These are phyloP conservation scores for Detonula confervacea DNA, from an alignment of 352 stramenopile genomes.

Conservation along the genomic window DNA sequence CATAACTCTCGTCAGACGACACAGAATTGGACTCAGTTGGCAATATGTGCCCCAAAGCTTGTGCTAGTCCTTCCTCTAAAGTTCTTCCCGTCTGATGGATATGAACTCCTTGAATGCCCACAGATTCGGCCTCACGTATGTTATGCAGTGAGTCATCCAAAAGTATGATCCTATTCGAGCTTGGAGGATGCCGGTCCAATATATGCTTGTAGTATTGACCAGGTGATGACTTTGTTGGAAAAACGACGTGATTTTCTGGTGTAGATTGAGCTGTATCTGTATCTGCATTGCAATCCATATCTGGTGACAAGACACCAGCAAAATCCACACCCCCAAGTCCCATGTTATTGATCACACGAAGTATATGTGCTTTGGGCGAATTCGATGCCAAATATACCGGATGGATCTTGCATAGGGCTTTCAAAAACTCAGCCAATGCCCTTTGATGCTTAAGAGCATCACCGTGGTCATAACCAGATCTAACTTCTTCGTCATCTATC, in stretches of 20 bases:
- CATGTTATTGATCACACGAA: conserved; percentile 72
- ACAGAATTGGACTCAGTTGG: conserved; percentile 17
- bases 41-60: conserved; percentile 66
- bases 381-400: conserved; percentile 84
- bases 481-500: conserved; percentile 10
- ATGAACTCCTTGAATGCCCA: conserved; percentile 70
- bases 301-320: conserved; percentile 74
- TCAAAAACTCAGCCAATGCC: conserved; percentile 54
- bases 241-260: conserved; percentile 17
- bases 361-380: conserved; percentile 82
- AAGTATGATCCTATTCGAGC: conserved; percentile 57
- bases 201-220: conserved; percentile 74
- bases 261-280: no score
- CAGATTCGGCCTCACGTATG: conserved; percentile 53
- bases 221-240: conserved; percentile 76
- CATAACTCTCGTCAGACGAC: conserved; percentile 44
- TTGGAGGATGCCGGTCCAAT: conserved; percentile 44
- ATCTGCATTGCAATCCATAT: no score
- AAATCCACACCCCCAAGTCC: conserved; percentile 68
- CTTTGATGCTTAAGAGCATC: conserved; percentile 55
- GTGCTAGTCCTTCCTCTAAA: conserved; percentile 69
- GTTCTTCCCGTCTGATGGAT: conserved; percentile 43
- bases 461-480: conserved; percentile 58
- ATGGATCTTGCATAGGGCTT: conserved; percentile 39
- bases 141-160: conserved; percentile 84